Evolutionary conservation across 225 moss, liverwort and hornwort species (phyloP).

Genomic region (Bryoerythrophyllum caledonicum): DNA sequence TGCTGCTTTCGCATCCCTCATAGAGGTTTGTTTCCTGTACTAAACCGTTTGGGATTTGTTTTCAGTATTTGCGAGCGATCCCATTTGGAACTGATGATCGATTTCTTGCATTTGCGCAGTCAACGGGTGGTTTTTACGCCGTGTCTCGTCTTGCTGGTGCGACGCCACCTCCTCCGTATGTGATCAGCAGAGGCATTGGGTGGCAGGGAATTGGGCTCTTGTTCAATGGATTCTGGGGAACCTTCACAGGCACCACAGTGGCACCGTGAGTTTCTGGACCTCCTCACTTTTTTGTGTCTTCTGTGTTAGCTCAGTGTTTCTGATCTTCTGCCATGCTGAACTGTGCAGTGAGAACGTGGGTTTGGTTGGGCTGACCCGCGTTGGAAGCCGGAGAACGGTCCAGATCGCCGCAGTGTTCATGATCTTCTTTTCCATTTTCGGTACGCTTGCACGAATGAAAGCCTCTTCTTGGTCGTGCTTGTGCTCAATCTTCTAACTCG

Average conservation of each 20-base stretch:
- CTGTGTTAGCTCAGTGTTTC: no score
- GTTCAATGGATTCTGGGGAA: constrained; percentile 71
- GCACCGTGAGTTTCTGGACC: constrained; percentile 50
- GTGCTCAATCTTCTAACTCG: not conserved
- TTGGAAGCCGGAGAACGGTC: constrained; percentile 71
- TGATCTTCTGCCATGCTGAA: not conserved
- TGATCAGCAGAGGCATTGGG: constrained; percentile 88
- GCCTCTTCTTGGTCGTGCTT: not conserved
- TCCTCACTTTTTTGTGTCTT: not conserved
- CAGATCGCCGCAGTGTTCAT: constrained; percentile 70
- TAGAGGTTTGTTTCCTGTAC: constrained; percentile 44
- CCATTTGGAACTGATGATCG: no score
- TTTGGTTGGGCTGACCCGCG: constrained; percentile 74
- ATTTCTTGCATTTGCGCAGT: constrained; percentile 35
- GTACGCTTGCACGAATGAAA: constrained; percentile 13
- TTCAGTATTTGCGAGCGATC: no score
- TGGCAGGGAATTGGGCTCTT: constrained; percentile 88
- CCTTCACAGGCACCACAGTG: constrained; percentile 72
- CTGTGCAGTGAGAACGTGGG: constrained; percentile 84
- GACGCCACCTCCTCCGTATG: constrained; percentile 88
- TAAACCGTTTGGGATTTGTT: no score
- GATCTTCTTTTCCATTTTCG: constrained; percentile 62
- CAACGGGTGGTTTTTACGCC: constrained; percentile 88
- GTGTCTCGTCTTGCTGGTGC: constrained; percentile 83
- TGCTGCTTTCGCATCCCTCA: constrained; percentile 58